Evolutionary conservation across 495 filamentous ascomycete species (phyloP).

Genomic region (Penicillium maclennaniae): DNA sequence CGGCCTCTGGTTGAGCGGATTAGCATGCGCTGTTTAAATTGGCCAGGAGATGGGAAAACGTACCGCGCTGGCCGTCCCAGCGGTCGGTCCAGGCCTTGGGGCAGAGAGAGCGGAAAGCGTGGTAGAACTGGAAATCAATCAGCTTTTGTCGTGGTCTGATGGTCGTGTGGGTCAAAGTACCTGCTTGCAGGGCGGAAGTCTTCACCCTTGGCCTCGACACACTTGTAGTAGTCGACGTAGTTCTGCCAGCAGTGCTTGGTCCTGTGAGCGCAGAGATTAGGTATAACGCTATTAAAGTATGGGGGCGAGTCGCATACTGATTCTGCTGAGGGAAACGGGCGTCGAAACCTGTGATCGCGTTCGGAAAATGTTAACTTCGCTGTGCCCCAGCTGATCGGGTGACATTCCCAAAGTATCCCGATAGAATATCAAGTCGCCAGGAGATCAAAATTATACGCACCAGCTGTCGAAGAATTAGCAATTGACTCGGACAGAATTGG

Average conservation of each 20-base stretch:
- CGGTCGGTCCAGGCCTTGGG: conserved; percentile 89
- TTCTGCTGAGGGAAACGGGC: conserved; percentile 99
- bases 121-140: conserved; percentile 66
- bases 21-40: conserved; percentile 12
- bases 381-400: conserved; percentile 16
- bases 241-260: conserved; percentile 96
- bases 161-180: conserved; percentile 42
- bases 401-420: conserved; percentile 9
- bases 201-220: conserved; percentile 96
- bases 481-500: conserved; percentile 37
- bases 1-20: conserved; percentile 59
- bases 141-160: neutral
- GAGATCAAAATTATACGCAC: conserved; percentile 33
- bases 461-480: conserved; percentile 46
- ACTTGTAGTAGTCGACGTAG: conserved; percentile 99
- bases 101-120: conserved; percentile 95
- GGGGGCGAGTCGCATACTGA: conserved; percentile 53
- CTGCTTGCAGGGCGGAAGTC: conserved; percentile 96
- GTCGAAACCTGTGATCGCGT: conserved; percentile 73
- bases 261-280: conserved; percentile 29
- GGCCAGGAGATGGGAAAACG: conserved; percentile 32
- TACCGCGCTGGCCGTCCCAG: conserved; percentile 98
- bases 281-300: neutral
- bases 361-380: conserved; percentile 31
- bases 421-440: conserved; percentile 9